Base-by-base conservation (phyloP, 1,139 yeast species). In the Barnettozyma hawaiiensis region DNA sequence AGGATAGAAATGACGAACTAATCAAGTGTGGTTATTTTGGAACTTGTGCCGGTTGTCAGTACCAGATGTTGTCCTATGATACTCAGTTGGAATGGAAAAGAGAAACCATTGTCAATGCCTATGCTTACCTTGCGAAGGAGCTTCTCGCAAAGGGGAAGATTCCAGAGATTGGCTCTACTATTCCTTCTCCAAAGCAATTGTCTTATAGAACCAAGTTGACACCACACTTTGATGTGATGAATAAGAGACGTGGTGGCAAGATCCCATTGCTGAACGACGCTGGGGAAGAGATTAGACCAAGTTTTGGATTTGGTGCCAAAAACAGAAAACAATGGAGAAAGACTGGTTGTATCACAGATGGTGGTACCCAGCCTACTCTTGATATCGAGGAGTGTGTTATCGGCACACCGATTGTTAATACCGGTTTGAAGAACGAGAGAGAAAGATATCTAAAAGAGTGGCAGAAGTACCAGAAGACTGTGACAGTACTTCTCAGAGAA, bases 361-460 rank as follows among this genome's bases (percentile, higher is more conserved):
- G 81, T 36, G 82, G 83, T 20, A 60, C 61, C 31, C 69, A 64
- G 15, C 62, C 74, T 10, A 77, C 81, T 35, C 66, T 92, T 50
- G 98, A 92, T 61, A 90, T 92, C 51, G 98, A 92, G 60, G 96
- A 89, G 51, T 92, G 98, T 63, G 68, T 81, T 7, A 87, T 92
- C 53, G 98, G 96, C 6, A 92, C 98, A 0, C 66, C 69, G 2
- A 78, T 85, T 28, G 73, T 92, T 28, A 85, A 90, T 61, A 61
- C 67, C 37, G 97, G 95, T 1, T 69, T 90, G 71, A 60, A 63
- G n/a, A 76, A 78, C 53, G 95, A 89, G 62, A 72, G 97, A 46
- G 58, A 55, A 11, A 69, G 69, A 33, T 79, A 84, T 44, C 63
- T 64, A 22, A 64, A 65, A 5, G 73, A 73, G 8, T 83, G 68